phyloP scores from a whole-genome alignment of 2,329 filamentous ascomycete genomes.

The Xylariaceae sp. region DNA sequence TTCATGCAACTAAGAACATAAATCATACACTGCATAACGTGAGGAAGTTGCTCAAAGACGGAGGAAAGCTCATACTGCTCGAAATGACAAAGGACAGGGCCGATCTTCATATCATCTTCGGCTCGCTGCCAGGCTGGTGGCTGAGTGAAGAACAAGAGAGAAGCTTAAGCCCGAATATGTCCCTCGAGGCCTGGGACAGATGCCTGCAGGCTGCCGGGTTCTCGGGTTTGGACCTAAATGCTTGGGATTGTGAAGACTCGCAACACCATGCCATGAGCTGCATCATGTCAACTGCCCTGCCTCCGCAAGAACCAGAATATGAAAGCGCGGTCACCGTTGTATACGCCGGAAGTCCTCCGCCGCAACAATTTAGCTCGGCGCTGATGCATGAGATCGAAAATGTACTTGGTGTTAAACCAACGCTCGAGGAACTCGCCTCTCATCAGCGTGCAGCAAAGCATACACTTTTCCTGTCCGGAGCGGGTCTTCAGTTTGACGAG shows the following conservation, averaged over 20 bases:
- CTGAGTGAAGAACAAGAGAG: constrained; percentile 30
- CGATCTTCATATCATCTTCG: constrained; percentile 26
- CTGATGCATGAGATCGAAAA: constrained; percentile 5
- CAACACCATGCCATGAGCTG: constrained; percentile 19
- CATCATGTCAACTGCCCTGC: constrained; percentile 20
- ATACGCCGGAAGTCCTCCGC: constrained; percentile 1
- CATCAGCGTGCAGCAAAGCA: constrained; percentile 1
- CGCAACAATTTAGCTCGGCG: neutral
- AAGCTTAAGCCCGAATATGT: constrained; percentile 25
- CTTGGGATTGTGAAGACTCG: constrained; percentile 18
- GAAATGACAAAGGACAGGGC: constrained; percentile 14
- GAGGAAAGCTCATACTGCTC: constrained; percentile 18
- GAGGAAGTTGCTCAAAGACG: constrained; percentile 22
- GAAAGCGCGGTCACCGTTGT: neutral
- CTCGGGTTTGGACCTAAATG: constrained; percentile 22
- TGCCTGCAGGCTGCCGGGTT: constrained; percentile 17
- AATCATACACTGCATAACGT: constrained; percentile 18
- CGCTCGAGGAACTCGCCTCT: neutral
- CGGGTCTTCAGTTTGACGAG: too few species aligned
- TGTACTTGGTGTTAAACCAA: neutral
- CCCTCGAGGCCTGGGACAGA: constrained; percentile 20
- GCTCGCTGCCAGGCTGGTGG: constrained; percentile 39
- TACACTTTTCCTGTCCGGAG: constrained; percentile 8
- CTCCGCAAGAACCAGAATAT: neutral
- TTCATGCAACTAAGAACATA: constrained; percentile 22